Evolutionary conservation across 768 basidiomycete genomes (phyloP).

Genomic region (Rhodotorula paludigena): DNA sequence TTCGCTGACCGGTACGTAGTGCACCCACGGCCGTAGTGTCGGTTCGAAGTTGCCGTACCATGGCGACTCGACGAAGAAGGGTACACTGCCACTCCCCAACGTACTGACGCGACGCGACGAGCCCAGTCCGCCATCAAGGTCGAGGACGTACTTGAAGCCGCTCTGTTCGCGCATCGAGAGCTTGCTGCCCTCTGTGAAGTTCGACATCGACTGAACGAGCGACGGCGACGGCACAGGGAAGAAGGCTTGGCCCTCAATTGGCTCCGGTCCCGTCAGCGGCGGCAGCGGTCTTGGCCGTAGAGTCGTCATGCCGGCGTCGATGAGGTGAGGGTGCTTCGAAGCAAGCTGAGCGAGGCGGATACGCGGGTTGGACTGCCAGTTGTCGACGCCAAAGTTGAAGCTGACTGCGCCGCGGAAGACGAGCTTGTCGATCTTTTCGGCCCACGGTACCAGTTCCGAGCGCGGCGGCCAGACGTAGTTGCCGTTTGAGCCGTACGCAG

Average conservation of each 20-base stretch:
- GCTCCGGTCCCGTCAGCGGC: not conserved
- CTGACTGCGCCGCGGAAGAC: not conserved
- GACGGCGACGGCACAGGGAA: not conserved
- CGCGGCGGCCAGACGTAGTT: not conserved
- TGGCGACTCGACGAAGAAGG: not conserved
- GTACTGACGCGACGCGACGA: not conserved
- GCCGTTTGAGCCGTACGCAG: conserved; percentile 1
- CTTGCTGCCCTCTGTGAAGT: not conserved
- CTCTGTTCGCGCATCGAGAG: not conserved
- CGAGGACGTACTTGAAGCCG: not conserved
- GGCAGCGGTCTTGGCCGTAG: not conserved
- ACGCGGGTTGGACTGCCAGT: not conserved
- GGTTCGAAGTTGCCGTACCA: not conserved
- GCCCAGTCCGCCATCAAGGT: not conserved
- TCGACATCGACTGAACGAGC: not conserved
- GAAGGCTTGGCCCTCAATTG: not conserved
- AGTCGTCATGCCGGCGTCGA: not conserved
- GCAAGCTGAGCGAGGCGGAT: not conserved
- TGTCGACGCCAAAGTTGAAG: not conserved
- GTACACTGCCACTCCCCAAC: not conserved
- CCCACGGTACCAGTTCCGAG: not conserved
- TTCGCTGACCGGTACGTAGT: not conserved
- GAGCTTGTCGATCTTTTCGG: not conserved
- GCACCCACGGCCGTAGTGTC: not conserved
- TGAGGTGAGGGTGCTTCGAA: not conserved